Evolutionary conservation across 768 basidiomycete genomes (phyloP).

Genomic region (Lentinula sp.): DNA sequence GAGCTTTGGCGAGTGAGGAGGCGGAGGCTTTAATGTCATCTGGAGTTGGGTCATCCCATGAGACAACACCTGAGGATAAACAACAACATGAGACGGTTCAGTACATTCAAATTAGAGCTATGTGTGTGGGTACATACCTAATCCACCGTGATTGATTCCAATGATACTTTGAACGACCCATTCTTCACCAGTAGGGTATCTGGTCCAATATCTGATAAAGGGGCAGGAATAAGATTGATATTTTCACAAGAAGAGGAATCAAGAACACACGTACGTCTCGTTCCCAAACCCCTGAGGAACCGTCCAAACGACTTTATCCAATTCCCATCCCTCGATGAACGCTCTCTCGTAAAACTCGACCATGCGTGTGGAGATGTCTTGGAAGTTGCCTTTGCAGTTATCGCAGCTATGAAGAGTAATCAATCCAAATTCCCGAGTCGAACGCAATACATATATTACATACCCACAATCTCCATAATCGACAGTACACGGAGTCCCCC

Average conservation of each 20-base stretch:
- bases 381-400: slow-evolving; percentile 63
- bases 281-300: slow-evolving; percentile 78
- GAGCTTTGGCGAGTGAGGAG: slow-evolving; percentile 39
- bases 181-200: slow-evolving; percentile 63
- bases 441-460: slow-evolving; percentile 14
- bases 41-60: slow-evolving; percentile 51
- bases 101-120: not conserved
- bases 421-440: not conserved
- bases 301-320: slow-evolving; percentile 68
- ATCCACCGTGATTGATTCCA: slow-evolving; percentile 65
- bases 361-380: slow-evolving; percentile 64
- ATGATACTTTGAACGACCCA: slow-evolving; percentile 61
- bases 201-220: slow-evolving; percentile 9
- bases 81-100: too few species aligned
- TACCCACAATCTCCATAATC: slow-evolving; percentile 74
- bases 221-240: not conserved
- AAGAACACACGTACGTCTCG: slow-evolving; percentile 40
- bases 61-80: slow-evolving; percentile 30
- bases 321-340: slow-evolving; percentile 61
- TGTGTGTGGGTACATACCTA: slow-evolving; percentile 28
- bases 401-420: slow-evolving; percentile 30
- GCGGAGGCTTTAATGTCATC: slow-evolving; percentile 47
- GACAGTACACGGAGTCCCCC: slow-evolving; percentile 56
- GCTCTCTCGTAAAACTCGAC: slow-evolving; percentile 57
- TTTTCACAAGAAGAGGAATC: not conserved